Base-by-base conservation (phyloP, 805 yeast genomes). In the Yamadazyma sp. region DNA sequence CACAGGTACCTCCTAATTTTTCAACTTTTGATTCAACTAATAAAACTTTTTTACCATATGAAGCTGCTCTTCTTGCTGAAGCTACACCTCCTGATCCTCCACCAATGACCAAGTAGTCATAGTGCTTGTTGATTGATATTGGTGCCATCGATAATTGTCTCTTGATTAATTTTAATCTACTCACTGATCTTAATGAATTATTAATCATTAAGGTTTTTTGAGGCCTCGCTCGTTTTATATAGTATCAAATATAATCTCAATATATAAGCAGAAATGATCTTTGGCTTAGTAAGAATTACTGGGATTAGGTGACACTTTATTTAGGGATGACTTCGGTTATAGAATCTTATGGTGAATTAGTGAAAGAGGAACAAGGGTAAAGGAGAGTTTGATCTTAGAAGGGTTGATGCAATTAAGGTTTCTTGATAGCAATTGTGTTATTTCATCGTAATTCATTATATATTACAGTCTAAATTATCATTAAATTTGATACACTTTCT, bases 61-160 rank as follows among this genome's bases (percentile, higher is more conserved):
- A 74, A 23, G 98, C 96, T 9, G 98, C 98, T 52, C 98, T 79
- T 62, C 99, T 80, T 11, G 97, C 94, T 14, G 94, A 81, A n/a
- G 98, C 96, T 29, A 93, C 97, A 48, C 99, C 99, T 30, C 98
- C 99, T 23, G 96, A 87, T 10, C 99, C 99, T 39, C 98, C 99
- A 34, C 99, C 99, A 47, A 93, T 93, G 39, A 93, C 98, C 33
- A 93, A 69, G 58, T 86, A 91, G 54, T 93, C 88, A 71, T 80
- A 93, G 58, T 86, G 91, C 21, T 40, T 40, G 5, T 17, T 21
- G 7, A 19, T 8, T 33, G 65, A 56, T 18, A 55, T 33, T 17
- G 55, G 37, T 26, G 86, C 78, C 87, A 82, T 81, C 50, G 30
- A 38, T 23, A 65, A 43, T 27, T 64, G 69, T 47, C 65, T 53